phyloP scores from a whole-genome alignment of 768 basidiomycete species.

The Tricholoma sp. region DNA sequence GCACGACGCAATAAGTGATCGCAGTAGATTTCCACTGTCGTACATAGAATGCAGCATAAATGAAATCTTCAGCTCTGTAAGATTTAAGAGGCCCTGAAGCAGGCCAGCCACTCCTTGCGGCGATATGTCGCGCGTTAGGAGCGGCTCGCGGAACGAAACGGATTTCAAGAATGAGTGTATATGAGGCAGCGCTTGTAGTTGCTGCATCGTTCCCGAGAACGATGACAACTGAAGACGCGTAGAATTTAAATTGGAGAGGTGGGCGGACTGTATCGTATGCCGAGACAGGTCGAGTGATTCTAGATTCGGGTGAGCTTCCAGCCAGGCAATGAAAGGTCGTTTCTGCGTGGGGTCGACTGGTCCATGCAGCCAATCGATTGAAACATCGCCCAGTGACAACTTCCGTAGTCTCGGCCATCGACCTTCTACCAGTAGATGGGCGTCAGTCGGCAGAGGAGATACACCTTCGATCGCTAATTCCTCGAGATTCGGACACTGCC shows the following conservation, averaged over 20 bases:
- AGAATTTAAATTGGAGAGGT: slow-evolving; percentile 44
- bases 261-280: slow-evolving; percentile 47
- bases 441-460: slow-evolving; percentile 50
- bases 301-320: slow-evolving; percentile 58
- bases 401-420: slow-evolving; percentile 64
- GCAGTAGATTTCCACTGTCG: slow-evolving; percentile 65
- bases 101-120: slow-evolving; percentile 55
- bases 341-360: slow-evolving; percentile 35
- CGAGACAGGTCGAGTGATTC: slow-evolving; percentile 47
- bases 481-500: slow-evolving; percentile 59
- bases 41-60: slow-evolving; percentile 72
- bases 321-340: slow-evolving; percentile 60
- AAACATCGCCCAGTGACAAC: slow-evolving; percentile 61
- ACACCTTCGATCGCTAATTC: slow-evolving; percentile 55
- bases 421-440: slow-evolving; percentile 49
- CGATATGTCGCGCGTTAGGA: slow-evolving; percentile 64
- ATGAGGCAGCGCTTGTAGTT: slow-evolving; percentile 57
- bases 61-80: slow-evolving; percentile 56
- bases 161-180: slow-evolving; percentile 46
- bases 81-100: slow-evolving; percentile 49
- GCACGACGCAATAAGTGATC: slow-evolving; percentile 61
- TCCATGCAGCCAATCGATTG: slow-evolving; percentile 49
- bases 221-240: slow-evolving; percentile 47
- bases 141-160: slow-evolving; percentile 59
- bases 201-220: slow-evolving; percentile 65